phyloP scores from a whole-genome alignment of 2,329 filamentous ascomycete species.

The Sclerotinia trifoliorum region DNA sequence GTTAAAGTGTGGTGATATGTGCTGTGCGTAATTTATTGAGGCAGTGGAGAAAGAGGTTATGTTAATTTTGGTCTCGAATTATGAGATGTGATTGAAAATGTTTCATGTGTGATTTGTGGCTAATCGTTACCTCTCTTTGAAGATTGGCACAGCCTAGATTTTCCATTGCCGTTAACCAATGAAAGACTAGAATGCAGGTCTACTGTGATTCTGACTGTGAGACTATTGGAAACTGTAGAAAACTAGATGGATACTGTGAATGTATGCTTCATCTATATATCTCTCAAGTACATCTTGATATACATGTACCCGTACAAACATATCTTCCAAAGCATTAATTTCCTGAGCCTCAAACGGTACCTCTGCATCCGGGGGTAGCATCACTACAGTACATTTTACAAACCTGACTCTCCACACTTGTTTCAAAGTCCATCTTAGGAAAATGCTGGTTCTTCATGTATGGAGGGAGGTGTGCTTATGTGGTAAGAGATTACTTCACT shows the following conservation, averaged over 20 bases:
- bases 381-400: neutral
- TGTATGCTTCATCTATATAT: neutral
- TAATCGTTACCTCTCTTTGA: constrained; percentile 1
- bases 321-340: neutral
- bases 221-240: neutral
- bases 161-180: neutral
- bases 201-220: neutral
- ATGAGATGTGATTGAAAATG: constrained; percentile 6
- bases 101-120: constrained; percentile 12
- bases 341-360: neutral
- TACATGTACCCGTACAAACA: neutral
- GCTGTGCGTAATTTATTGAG: neutral
- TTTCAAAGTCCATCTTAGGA: neutral
- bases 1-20: neutral
- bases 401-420: neutral
- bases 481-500: neutral
- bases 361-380: neutral
- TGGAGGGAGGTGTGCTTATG: neutral
- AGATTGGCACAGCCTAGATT: neutral
- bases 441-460: neutral
- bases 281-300: neutral
- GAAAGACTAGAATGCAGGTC: neutral
- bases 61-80: neutral
- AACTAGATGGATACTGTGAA: neutral
- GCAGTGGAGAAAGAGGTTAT: neutral